Evolutionary conservation across 805 yeast genomes (phyloP).

Genomic region (Lachancea fermentati): DNA sequence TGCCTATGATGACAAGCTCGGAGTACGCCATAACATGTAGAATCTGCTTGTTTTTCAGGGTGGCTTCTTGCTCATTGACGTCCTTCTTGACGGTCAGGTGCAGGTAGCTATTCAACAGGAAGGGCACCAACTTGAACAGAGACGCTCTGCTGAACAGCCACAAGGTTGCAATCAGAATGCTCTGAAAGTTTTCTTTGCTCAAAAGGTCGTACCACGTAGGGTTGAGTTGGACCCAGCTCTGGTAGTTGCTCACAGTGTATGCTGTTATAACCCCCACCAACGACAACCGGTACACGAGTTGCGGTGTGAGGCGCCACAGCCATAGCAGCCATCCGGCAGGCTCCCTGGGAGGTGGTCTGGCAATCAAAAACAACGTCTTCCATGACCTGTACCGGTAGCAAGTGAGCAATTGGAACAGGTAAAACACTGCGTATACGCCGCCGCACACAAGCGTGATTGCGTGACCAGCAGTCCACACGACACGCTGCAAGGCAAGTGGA

Average conservation of each 20-base stretch:
- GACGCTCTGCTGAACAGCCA: slow-evolving; percentile 67
- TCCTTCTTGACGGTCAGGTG: slow-evolving; percentile 41
- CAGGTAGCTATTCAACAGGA: slow-evolving; percentile 47
- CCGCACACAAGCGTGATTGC: slow-evolving; percentile 22
- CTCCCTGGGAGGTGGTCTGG: slow-evolving; percentile 14
- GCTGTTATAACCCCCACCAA: slow-evolving; percentile 52
- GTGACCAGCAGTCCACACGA: slow-evolving; percentile 30
- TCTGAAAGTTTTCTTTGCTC: slow-evolving; percentile 74
- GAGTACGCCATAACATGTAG: slow-evolving; percentile 47
- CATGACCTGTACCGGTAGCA: slow-evolving; percentile 31
- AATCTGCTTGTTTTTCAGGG: slow-evolving; percentile 11
- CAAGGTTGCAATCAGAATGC: slow-evolving; percentile 44
- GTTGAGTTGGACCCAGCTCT: slow-evolving; percentile 52
- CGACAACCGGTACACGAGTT: slow-evolving; percentile 49
- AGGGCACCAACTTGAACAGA: slow-evolving; percentile 60
- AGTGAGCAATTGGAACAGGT: slow-evolving; percentile 20
- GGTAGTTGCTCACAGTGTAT: slow-evolving; percentile 46
- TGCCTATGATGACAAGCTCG: slow-evolving; percentile 50
- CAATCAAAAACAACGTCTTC: slow-evolving; percentile 29
- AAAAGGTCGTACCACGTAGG: slow-evolving; percentile 62
- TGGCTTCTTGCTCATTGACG: slow-evolving; percentile 13
- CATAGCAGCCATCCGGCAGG: slow-evolving; percentile 11
- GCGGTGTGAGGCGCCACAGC: slow-evolving; percentile 35
- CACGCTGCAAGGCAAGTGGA: slow-evolving; percentile 21
- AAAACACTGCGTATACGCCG: slow-evolving; percentile 23